These are phyloP conservation scores for Hypoxylon sp. DNA, from an alignment of 2,329 filamentous ascomycete genomes.

Conservation along the genomic window DNA sequence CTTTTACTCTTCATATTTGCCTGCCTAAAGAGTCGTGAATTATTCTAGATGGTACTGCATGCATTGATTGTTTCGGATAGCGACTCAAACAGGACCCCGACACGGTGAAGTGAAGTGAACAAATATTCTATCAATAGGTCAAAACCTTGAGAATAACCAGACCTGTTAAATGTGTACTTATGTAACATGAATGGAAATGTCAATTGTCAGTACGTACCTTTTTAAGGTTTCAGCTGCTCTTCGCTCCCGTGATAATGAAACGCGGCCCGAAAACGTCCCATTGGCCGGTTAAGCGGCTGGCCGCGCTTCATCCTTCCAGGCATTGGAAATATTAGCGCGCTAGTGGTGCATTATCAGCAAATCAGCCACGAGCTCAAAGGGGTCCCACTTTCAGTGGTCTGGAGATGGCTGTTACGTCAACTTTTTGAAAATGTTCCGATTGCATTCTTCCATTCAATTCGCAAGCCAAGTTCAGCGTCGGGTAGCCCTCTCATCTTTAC, in stretches of 20 bases:
- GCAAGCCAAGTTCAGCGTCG: background rate
- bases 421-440: slow-evolving; percentile 22
- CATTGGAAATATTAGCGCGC: slow-evolving; percentile 21
- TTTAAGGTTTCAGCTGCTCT: slow-evolving; percentile 42
- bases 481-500: background rate
- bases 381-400: slow-evolving; percentile 16
- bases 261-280: slow-evolving; percentile 32
- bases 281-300: slow-evolving; percentile 41
- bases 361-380: slow-evolving; percentile 37
- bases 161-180: too few relatives aligned
- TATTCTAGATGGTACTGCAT: too few relatives aligned
- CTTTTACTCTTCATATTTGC: background rate
- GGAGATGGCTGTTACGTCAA: slow-evolving; percentile 43
- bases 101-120: background rate
- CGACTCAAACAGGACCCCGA: background rate
- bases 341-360: slow-evolving; percentile 32
- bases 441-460: slow-evolving; percentile 1
- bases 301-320: slow-evolving; percentile 38
- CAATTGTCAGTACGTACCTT: slow-evolving; percentile 37
- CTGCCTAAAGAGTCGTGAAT: background rate
- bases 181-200: background rate
- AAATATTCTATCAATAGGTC: background rate
- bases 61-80: slow-evolving; percentile 8
- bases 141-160: too few relatives aligned
- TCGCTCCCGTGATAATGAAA: slow-evolving; percentile 25